A percentile compares a stretch with the other conserved stretches of the same genome.
phyloP scores from a whole-genome alignment of 139 green algal species.

The Nannochloris sp. region DNA sequence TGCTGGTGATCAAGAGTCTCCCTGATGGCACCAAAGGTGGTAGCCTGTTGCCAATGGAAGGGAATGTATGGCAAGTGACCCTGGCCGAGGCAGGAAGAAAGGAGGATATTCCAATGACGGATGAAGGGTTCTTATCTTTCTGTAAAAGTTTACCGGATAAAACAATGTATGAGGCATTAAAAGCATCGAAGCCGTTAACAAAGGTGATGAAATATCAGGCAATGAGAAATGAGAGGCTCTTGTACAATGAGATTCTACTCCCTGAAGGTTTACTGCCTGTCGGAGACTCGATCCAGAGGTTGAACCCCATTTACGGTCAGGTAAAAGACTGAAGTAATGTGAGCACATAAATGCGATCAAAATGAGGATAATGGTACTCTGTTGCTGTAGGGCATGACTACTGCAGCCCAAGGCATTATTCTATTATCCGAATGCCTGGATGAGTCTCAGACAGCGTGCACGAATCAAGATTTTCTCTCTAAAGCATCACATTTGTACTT shows the following conservation, averaged over 20 bases:
- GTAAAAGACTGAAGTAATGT: not conserved
- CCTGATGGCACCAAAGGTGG: conserved; percentile 5
- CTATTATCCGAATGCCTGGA: not conserved
- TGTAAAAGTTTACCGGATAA: conserved; percentile 6
- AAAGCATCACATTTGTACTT: not conserved
- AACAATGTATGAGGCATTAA: not conserved
- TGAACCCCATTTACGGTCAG: conserved; percentile 14
- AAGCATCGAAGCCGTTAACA: not conserved
- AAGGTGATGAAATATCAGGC: not conserved
- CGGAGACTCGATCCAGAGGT: conserved; percentile 4
- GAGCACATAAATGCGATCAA: too few species aligned
- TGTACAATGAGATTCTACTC: not conserved
- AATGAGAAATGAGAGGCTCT: conserved; percentile 4
- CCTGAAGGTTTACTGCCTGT: conserved; percentile 4
- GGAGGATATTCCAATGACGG: not conserved
- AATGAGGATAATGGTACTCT: not conserved
- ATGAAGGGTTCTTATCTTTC: conserved; percentile 6
- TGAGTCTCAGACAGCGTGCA: not conserved
- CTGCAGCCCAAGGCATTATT: not conserved
- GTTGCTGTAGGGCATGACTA: not conserved
- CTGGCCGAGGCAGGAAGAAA: conserved; percentile 6
- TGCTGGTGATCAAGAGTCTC: not conserved
- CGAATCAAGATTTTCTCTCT: too few species aligned
- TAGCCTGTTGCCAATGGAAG: conserved; percentile 3
- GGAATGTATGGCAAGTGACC: conserved; percentile 6